Percentiles rank a stretch among this genome's conserved stretches.
Conservation (phyloP, 2,329 filamentous ascomycete species). For the Calonectria hongkongensis region DNA sequence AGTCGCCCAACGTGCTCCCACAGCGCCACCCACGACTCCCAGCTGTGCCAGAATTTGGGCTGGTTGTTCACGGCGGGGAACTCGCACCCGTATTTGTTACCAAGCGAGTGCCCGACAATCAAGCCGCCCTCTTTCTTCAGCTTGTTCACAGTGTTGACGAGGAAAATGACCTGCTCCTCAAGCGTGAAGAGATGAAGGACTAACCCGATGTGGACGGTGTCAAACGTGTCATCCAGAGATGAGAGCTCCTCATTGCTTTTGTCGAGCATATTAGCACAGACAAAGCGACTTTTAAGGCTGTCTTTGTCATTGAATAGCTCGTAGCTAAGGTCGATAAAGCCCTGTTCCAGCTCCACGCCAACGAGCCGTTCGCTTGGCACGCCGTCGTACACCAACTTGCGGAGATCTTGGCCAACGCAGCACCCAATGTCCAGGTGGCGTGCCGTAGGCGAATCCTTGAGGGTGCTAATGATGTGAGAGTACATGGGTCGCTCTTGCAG, state of each 20-base stretch:
- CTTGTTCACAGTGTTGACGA: not conserved
- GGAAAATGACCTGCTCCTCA: not conserved
- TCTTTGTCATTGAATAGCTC: not conserved
- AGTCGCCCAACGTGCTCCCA: not conserved
- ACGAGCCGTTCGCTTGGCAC: not conserved
- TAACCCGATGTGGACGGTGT: no score
- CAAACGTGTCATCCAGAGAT: not conserved
- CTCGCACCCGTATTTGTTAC: not conserved
- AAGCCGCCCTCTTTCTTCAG: not conserved
- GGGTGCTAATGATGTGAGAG: not conserved
- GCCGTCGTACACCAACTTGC: not conserved
- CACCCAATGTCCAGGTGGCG: not conserved
- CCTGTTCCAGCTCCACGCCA: not conserved
- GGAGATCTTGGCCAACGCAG: not conserved
- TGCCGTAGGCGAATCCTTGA: not conserved
- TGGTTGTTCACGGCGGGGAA: not conserved
- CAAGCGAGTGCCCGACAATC: not conserved
- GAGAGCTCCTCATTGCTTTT: not conserved
- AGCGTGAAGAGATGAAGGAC: not conserved
- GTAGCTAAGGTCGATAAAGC: not conserved
- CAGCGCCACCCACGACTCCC: not conserved
- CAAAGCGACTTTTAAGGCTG: no score
- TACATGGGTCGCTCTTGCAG: not conserved
- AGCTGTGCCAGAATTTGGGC: not conserved
- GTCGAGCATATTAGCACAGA: not conserved